These are phyloP conservation scores for Herpotrichia juniperi DNA, from an alignment of 2,329 filamentous ascomycete genomes.

Conservation along the genomic window DNA sequence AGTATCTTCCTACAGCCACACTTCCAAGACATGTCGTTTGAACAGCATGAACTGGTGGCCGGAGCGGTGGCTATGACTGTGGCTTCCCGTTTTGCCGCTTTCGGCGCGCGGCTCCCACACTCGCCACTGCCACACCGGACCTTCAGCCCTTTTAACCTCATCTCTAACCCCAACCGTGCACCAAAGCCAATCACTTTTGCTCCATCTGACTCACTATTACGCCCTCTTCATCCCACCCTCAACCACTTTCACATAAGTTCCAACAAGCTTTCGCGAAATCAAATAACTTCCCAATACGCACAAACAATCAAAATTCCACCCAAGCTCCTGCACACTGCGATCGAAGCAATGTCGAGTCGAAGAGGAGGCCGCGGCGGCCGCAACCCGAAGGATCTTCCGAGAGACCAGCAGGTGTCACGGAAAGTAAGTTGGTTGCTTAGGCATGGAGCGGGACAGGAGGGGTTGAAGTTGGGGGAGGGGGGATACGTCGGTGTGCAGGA, in stretches of 20 bases:
- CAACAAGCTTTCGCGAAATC: background rate
- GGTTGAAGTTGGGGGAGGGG: slow-evolving; percentile 61
- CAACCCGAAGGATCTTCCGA: slow-evolving; percentile 44
- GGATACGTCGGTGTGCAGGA: slow-evolving; percentile 67
- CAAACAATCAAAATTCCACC: slow-evolving; percentile 25
- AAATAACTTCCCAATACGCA: background rate
- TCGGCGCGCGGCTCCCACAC: background rate
- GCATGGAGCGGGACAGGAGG: slow-evolving; percentile 66
- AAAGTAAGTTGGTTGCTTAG: slow-evolving; percentile 63
- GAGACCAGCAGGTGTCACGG: slow-evolving; percentile 55
- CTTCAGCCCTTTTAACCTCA: background rate
- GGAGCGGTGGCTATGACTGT: background rate
- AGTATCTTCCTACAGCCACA: too few relatives aligned
- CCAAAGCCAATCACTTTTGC: background rate
- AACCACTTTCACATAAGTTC: background rate
- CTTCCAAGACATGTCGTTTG: too few relatives aligned
- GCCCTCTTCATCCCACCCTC: background rate
- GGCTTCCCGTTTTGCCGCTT: background rate
- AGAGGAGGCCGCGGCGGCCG: slow-evolving; percentile 43
- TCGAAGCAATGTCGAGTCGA: slow-evolving; percentile 27
- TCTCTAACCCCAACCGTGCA: background rate
- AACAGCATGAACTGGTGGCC: background rate
- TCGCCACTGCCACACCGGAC: slow-evolving; percentile 1
- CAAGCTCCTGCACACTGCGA: slow-evolving; percentile 16
- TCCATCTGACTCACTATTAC: slow-evolving; percentile 2